Evolutionary conservation across 768 basidiomycete species (phyloP), one percentile per base, ranked within the genome.

Genomic region (Neoboletus magnificus): DNA sequence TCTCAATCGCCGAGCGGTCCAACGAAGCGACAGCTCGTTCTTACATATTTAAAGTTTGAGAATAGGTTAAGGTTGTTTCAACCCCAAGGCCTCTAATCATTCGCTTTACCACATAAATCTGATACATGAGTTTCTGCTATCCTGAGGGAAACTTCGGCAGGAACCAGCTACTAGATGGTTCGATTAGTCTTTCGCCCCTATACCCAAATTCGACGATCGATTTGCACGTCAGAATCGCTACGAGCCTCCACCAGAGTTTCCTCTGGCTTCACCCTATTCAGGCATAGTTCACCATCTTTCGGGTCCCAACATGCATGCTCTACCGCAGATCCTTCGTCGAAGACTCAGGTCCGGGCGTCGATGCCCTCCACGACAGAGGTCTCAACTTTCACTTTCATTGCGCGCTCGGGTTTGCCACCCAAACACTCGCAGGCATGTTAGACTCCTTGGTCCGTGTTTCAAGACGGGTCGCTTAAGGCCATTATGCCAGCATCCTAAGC

Each of bases 211-310:
- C 78, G 85, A 89, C 87, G 84, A 90, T 89, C 85, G 87, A 90
- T 90, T 90, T 91, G 89, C 89, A 90, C 85, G 86, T 89, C 89
- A 91, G 89, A 89, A 91, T 86, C 84, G 87, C 89, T 90, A 87
- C 85, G 84, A 87, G 85, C 88, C 86, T 89, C 87, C 87, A 90
- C 86, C 88, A 89, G 87, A 87, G 89, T 91, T 90, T 90, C 87
- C 89, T 87, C 87, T 90, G 88, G 87, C 88, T 89, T 88, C 84
- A 80, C 86, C 86, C 85, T 88, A 85, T 83, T 85, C 86, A 87
- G 78, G 80, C 85, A 88, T 87, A 87, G 84, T 87, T 87, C 86
- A 87, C 85, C 85, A 87, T 87, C 85, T 87, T 88, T 87, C 85
- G 84, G 86, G 85, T 87, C 86, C 84, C 83, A 87, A 83, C 86